phyloP scores from a whole-genome alignment of 805 yeast genomes.

The Spathaspora boniae region DNA sequence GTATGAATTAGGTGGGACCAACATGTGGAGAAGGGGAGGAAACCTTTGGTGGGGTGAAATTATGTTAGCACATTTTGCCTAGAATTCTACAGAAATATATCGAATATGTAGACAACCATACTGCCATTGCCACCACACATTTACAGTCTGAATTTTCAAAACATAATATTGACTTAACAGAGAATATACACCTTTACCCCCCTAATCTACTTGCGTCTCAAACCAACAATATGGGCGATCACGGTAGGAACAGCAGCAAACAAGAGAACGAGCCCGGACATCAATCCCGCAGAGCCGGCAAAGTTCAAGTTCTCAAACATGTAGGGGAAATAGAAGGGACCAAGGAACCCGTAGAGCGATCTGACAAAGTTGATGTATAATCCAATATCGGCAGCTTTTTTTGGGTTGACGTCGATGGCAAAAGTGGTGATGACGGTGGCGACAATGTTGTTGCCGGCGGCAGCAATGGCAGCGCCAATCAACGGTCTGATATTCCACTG shows the following conservation, averaged over 20 bases:
- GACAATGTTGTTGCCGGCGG: slow-evolving; percentile 20
- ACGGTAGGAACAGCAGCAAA: slow-evolving; percentile 5
- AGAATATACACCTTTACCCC: too few species aligned
- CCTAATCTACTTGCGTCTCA: not conserved
- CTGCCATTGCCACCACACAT: too few species aligned
- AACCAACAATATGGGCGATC: slow-evolving; percentile 4
- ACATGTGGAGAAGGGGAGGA: too few species aligned
- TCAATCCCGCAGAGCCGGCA: slow-evolving; percentile 8
- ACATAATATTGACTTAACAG: too few species aligned
- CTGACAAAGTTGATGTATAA: slow-evolving; percentile 17
- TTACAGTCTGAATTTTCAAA: too few species aligned
- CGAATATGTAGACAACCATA: too few species aligned
- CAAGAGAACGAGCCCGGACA: slow-evolving; percentile 6
- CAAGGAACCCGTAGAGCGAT: slow-evolving; percentile 19
- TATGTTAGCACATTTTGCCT: too few species aligned
- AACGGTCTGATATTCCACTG: slow-evolving; percentile 19
- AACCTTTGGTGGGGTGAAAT: too few species aligned
- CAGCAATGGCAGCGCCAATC: slow-evolving; percentile 20
- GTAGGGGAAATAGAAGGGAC: slow-evolving; percentile 24
- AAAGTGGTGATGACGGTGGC: slow-evolving; percentile 19
- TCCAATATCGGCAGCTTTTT: slow-evolving; percentile 16
- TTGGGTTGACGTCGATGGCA: slow-evolving; percentile 15
- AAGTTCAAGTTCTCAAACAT: slow-evolving; percentile 16
- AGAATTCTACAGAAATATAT: too few species aligned
- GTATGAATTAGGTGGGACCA: too few species aligned